Conservation (phyloP, 2,329 filamentous ascomycete species). For the Dactylonectria estremocensis region DNA sequence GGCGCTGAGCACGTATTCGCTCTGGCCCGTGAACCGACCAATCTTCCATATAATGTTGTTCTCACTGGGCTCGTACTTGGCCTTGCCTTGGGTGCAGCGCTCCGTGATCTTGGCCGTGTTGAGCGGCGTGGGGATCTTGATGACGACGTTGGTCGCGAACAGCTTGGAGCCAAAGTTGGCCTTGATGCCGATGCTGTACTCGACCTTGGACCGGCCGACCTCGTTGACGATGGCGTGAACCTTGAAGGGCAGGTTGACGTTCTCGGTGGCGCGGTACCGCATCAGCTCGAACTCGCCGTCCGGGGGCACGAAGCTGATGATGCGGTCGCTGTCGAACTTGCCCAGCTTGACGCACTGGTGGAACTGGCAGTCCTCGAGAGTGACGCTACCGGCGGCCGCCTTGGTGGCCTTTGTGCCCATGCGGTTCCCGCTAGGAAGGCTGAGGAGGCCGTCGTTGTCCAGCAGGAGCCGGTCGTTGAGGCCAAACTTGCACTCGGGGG, state of each 20-base stretch:
- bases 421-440: slow-evolving; percentile 81
- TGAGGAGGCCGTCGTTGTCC: slow-evolving; percentile 80
- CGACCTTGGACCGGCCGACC: slow-evolving; percentile 95
- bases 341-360: slow-evolving; percentile 98
- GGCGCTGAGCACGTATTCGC: slow-evolving; percentile 93
- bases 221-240: slow-evolving; percentile 99
- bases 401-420: slow-evolving; percentile 91
- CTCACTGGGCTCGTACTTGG: slow-evolving; percentile 97
- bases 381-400: slow-evolving; percentile 94
- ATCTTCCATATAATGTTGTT: slow-evolving; percentile 99
- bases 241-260: slow-evolving; percentile 98
- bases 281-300: slow-evolving; percentile 99
- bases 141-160: slow-evolving; percentile 95
- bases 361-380: slow-evolving; percentile 97
- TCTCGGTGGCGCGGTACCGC: slow-evolving; percentile 98
- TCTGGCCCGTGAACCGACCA: slow-evolving; percentile 97
- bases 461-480: slow-evolving; percentile 95
- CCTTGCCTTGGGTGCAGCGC: slow-evolving; percentile 94
- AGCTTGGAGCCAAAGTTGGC: slow-evolving; percentile 97
- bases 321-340: slow-evolving; percentile 96
- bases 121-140: slow-evolving; percentile 94
- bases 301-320: slow-evolving; percentile 96
- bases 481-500: slow-evolving; percentile 98
- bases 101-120: slow-evolving; percentile 97
- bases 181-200: slow-evolving; percentile 98